These are phyloP conservation scores for Pseudotsuga menziesii DNA, from an alignment of 75 land plant species.

Conservation along the genomic window DNA sequence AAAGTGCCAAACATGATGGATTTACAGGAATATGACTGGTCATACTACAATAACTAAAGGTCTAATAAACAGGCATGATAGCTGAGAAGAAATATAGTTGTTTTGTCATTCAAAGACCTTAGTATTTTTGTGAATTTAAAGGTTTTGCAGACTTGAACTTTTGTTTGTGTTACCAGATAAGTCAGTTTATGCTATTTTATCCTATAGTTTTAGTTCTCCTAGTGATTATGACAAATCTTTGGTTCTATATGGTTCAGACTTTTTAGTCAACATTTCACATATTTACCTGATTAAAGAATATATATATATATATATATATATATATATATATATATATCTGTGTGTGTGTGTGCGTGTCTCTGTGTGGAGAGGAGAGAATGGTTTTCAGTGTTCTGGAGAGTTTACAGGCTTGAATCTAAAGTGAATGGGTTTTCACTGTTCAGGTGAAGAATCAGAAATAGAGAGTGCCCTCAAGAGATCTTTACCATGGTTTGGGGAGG, in stretches of 20 bases:
- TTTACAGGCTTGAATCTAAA: not conserved
- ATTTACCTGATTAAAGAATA: not conserved
- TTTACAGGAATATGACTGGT: not conserved
- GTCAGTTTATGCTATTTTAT: not conserved
- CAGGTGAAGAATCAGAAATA: conserved; percentile 64
- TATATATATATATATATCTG: not conserved
- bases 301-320: not conserved
- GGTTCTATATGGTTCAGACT: not conserved
- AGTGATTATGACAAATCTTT: not conserved
- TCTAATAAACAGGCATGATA: not conserved
- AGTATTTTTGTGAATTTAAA: not conserved
- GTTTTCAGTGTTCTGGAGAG: not conserved
- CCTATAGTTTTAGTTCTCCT: not conserved
- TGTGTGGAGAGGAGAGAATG: not conserved
- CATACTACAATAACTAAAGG: not conserved
- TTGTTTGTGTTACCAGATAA: not conserved
- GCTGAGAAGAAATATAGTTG: not conserved
- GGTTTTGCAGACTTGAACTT: not conserved
- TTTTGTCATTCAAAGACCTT: not conserved
- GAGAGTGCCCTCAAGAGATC: conserved; percentile 59
- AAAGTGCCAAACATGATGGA: not conserved
- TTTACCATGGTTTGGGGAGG: conserved; percentile 64
- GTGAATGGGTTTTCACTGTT: not conserved
- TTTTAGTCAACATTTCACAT: not conserved
- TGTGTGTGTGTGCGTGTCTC: not conserved